Base-by-base conservation (phyloP, 768 basidiomycete genomes). In the Asterophora parasitica region DNA sequence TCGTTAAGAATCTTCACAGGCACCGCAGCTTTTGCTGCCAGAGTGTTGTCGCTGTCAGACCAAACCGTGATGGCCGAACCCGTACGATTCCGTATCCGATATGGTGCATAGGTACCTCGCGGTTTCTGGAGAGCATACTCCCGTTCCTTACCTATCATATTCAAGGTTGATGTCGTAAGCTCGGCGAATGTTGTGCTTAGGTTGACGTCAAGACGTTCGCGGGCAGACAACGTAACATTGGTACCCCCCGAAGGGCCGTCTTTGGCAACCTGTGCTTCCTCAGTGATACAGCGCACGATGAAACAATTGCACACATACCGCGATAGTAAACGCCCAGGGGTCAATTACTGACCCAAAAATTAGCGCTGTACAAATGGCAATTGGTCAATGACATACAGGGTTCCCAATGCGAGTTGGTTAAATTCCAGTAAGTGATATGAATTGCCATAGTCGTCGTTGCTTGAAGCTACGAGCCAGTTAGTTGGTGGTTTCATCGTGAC, bases 381-480 rank as follows among this genome's bases (percentile, higher is more conserved):
- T n/a, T 34, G 45, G 2, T 27, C 17, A 40, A 4, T 10, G 26
- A 67, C 83, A 53, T 60, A 88, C 88, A 64, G 26, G 96, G 95
- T 66, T 98, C 96, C 92, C 96, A 99, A 59, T 98, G 92, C 40
- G 96, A 98, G 61, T 96, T 97, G 17, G 85, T 84, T 42, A 98
- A 66, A 65, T 99, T 99, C 91, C 92, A 99, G 60, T 96, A 99
- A 50, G 83, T 92, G 63, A 96, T 85, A 42, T 85, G 82, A 2
- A 83, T 84, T 17, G 85, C 82, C 58, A 97, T 71, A 0, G 86
- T 84, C 1, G 88, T 87, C 5, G 85, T 83, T 4, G 91, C 88
- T 61, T 86, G 85, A 37, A 98, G 68, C 95, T 97, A 34, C 41
- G 3, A 41, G 39, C 35, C 17, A 17, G 1, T 39, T 10, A 16